These are phyloP conservation scores for Solanum etuberosum DNA, from an alignment of 257 asterid species.

Conservation along the genomic window DNA sequence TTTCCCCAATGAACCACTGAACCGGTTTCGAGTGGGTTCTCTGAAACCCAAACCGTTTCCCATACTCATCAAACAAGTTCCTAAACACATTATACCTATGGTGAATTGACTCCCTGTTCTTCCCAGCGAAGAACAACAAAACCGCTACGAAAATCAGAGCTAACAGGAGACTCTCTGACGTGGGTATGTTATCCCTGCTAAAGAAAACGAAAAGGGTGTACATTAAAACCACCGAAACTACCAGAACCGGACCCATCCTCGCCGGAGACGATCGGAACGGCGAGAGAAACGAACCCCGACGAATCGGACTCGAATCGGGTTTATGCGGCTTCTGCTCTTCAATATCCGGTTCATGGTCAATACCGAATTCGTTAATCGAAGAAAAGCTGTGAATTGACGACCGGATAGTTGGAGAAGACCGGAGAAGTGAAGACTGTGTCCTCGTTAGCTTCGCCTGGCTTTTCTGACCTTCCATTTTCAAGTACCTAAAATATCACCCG, in stretches of 20 bases:
- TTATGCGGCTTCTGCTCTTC: constrained; percentile 93
- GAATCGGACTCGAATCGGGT: constrained; percentile 15
- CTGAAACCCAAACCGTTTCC: constrained; percentile 26
- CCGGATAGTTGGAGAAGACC: constrained; percentile 72
- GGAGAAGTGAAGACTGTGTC: constrained; percentile 86
- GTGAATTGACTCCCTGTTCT: constrained; percentile 30
- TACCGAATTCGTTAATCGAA: constrained; percentile 52
- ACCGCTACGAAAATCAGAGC: constrained; percentile 51
- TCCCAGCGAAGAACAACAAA: constrained; percentile 33
- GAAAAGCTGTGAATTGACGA: constrained; percentile 76
- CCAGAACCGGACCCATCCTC: constrained; percentile 31
- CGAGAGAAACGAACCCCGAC: constrained; percentile 8
- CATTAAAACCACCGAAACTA: constrained; percentile 21
- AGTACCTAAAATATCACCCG: constrained; percentile 10
- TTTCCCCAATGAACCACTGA: constrained; percentile 74
- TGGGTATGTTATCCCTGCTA: constrained; percentile 29
- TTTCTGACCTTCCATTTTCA: constrained; percentile 62
- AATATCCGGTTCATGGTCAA: constrained; percentile 34
- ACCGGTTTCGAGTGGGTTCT: constrained; percentile 48
- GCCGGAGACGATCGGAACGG: not conserved
- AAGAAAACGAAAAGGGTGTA: constrained; percentile 51
- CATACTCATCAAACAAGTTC: constrained; percentile 27
- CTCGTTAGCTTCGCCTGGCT: constrained; percentile 71
- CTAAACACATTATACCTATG: constrained; percentile 18
- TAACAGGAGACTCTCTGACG: constrained; percentile 58